Percentiles rank a stretch among this genome's conserved stretches.
Conservation (phyloP, 2,329 filamentous ascomycete species). For the Claviceps digitariae region DNA sequence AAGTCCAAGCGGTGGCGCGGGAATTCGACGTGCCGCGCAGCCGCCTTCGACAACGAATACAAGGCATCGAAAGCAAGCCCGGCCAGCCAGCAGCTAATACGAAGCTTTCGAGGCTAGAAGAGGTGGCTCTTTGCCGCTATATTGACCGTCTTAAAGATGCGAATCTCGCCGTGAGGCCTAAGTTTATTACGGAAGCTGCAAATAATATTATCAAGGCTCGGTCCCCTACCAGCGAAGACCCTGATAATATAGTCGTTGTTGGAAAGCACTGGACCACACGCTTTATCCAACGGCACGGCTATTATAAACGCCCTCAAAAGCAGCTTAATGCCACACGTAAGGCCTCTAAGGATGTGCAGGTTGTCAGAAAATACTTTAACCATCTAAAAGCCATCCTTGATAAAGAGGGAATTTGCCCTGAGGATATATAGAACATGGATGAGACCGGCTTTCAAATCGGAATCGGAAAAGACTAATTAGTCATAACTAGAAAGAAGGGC, state of each 20-base stretch:
- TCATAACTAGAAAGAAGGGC: not conserved
- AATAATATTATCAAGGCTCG: not conserved
- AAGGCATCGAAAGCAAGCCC: not conserved
- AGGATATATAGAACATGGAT: not conserved
- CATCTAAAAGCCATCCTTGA: not conserved
- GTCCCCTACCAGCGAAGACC: not conserved
- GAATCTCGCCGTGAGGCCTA: not conserved
- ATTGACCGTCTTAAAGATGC: not conserved
- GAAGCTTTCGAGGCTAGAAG: not conserved
- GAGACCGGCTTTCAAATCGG: not conserved
- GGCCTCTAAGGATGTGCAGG: not conserved
- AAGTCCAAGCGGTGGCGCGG: not conserved
- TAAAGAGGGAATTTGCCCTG: not conserved
- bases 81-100: not conserved
- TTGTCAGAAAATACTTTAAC: not conserved
- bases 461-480: not conserved
- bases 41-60: not conserved
- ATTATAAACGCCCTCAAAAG: not conserved
- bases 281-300: not conserved
- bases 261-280: not conserved
- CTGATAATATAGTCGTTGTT: no score
- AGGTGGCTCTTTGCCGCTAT: not conserved
- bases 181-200: not conserved
- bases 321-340: not conserved
- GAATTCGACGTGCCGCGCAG: not conserved